Evolutionary conservation across 495 filamentous ascomycete genomes (phyloP), one percentile per base, ranked within the genome.

Genomic region (Haplographium delicatum): DNA sequence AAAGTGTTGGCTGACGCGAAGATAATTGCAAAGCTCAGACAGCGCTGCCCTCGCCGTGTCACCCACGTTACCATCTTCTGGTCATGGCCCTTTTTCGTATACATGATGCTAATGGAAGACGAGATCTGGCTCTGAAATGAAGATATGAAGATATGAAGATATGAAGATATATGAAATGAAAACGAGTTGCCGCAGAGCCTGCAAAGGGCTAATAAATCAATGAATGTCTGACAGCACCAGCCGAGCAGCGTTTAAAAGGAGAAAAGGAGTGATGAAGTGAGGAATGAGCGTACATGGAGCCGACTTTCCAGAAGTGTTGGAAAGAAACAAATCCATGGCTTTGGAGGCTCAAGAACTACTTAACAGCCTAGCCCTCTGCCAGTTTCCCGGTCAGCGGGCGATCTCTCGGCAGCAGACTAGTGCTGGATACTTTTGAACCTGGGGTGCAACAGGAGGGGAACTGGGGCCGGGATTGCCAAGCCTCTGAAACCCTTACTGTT

Each of bases 281-380:
- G n/a, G 15, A 11, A 8, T 23, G 3, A 7, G 13, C 44, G 20
- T 11, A 22, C 26, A 13, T 24, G 19, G 39, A 44, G 48, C 39
- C 13, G 27, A 43, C 48, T 51, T 51, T 44, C 48, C 48, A 44
- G 48, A 51, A 51, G 48, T 11, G 39, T 40, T 44, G 39, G 20
- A 35, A 22, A 37, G 28, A 26, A 47, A 23, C 11, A 20, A 5
- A 30, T 15, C 23, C 31, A 39, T 4, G 5, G 31, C 33, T 31
- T 23, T 20, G 16, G 40, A 48, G 20, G 33, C 33, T 48, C 33
- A 48, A 24, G 20, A 15, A 22, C 33, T 16, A 39, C 45, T 39
- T 48, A 23, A 48, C 28, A 5, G 19, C n/a, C 31, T 23, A 37
- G 20, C 18, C 28, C 19, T 24, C 19, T 34, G n/a, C n/a, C n/a